Conservation (phyloP, 768 basidiomycete species). For the Tubosaeta sp. region DNA sequence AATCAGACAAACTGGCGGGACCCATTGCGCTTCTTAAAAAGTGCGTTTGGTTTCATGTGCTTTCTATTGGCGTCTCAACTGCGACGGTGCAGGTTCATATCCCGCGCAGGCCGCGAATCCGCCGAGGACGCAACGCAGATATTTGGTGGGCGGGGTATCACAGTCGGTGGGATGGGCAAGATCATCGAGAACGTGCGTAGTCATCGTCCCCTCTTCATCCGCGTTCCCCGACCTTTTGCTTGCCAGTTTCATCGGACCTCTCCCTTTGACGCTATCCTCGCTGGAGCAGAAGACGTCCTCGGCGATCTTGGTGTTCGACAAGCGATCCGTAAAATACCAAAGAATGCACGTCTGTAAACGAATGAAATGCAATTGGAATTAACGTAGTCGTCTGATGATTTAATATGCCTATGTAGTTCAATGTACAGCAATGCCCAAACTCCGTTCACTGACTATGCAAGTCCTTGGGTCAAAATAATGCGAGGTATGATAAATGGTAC, state of each 20-base stretch:
- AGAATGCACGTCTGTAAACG: constrained; percentile 38
- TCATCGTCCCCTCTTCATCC: too few relatives aligned
- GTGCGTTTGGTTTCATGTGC: constrained; percentile 37
- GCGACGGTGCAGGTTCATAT: constrained; percentile 50
- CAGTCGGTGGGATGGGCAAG: constrained; percentile 83
- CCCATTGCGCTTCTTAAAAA: constrained; percentile 87
- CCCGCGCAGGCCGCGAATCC: constrained; percentile 47
- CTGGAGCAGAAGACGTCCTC: constrained; percentile 72
- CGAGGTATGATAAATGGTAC: constrained; percentile 10
- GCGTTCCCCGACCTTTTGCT: background rate
- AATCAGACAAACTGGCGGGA: constrained; percentile 83
- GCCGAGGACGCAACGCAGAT: constrained; percentile 74
- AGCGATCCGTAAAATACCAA: constrained; percentile 67
- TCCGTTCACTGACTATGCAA: background rate
- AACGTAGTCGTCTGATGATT: background rate
- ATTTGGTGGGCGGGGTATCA: constrained; percentile 87
- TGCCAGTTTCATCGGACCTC: constrained; percentile 75
- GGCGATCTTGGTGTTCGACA: constrained; percentile 73
- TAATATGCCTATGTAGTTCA: background rate
- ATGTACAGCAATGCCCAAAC: constrained; percentile 7
- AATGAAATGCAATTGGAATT: background rate
- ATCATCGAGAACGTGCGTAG: constrained; percentile 69
- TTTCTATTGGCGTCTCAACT: background rate
- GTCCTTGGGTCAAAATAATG: constrained; percentile 1
- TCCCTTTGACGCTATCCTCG: constrained; percentile 80